Percentiles rank a stretch among this genome's conserved stretches.
phyloP scores from a whole-genome alignment of 2,329 filamentous ascomycete genomes.

The Aspergillus hiratsukae region DNA sequence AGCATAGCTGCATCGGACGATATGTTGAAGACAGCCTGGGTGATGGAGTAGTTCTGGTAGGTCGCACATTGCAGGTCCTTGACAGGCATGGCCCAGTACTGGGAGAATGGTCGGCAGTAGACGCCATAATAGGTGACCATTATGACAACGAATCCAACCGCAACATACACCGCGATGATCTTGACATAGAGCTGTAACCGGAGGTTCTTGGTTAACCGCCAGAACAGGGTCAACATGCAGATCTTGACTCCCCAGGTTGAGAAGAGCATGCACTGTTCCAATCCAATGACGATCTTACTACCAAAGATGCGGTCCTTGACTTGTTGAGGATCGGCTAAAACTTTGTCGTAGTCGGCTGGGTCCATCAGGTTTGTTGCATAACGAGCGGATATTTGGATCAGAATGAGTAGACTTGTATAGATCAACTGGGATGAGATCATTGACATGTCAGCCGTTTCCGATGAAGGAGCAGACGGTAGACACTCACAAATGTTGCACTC shows the following conservation, averaged over 20 bases:
- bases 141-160: constrained; percentile 44
- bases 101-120: constrained; percentile 47
- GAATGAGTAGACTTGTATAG: constrained; percentile 30
- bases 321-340: constrained; percentile 35
- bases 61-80: constrained; percentile 37
- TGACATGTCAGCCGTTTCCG: neutral
- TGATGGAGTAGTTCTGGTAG: constrained; percentile 39
- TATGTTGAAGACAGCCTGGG: constrained; percentile 44
- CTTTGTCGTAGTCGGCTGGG: constrained; percentile 26
- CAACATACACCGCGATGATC: constrained; percentile 40
- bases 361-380: constrained; percentile 39
- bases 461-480: neutral
- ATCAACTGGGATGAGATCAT: constrained; percentile 22
- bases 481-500: constrained; percentile 33
- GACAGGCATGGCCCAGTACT: constrained; percentile 49
- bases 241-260: constrained; percentile 50
- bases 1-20: constrained; percentile 39
- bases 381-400: constrained; percentile 35
- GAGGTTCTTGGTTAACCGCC: constrained; percentile 40
- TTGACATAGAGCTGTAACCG: constrained; percentile 36
- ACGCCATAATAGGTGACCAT: constrained; percentile 47
- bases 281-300: constrained; percentile 47
- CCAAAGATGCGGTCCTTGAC: constrained; percentile 42
- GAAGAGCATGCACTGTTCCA: constrained; percentile 47
- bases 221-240: constrained; percentile 49